Base-by-base conservation (phyloP, 768 basidiomycete genomes). In the Agaricus subrufescens region DNA sequence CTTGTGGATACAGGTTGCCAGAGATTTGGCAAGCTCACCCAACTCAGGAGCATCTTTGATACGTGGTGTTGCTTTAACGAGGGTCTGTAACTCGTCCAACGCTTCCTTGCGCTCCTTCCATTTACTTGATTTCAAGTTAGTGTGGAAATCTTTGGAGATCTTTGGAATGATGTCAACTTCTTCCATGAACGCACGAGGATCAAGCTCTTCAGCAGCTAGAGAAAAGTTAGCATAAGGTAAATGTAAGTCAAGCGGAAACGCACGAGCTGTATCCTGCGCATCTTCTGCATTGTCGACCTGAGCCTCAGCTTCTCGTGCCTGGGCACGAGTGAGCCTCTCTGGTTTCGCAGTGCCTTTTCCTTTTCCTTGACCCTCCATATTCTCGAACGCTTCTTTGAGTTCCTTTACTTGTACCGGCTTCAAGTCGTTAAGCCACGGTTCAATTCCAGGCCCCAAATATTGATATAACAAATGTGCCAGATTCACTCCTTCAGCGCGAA, bases 331-430 rank as follows among this genome's bases (percentile, higher is more conserved):
- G 60, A 84, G 72, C 53, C 95, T 75, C 57, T 87, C 86, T 0
- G 91, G 87, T 66, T 87, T 91, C 29, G 93, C 72, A 5, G 78
- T 78, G 9, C 94, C 96, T 57, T 87, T 89, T 0, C 93, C 94
- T 62, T 86, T 89, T 2, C 87, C 89, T n/a, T 86, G 85, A 59
- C 83, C 84, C 63, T 95, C 91, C 77, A 96, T 74, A 23, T 69
- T 74, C 54, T 91, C 92, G 65, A 96, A 99, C 0, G 85, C 79
- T 65, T 98, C 96, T 63, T 91, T 92, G 63, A 99, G 69, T 63
- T 99, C 97, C 68, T 97, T 94, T 43, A 96, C 85, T 70, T 98
- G 97, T 3, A 99, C 94, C 1, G 96, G 94, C 67, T 99, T 99
- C 58, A 99, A 79, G 58, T 98, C 95, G 23, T 82, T 74, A 23